Percentiles rank a stretch among this genome's conserved stretches.
These are phyloP conservation scores for Mycena belliarum DNA, from an alignment of 768 basidiomycete species.

Conservation along the genomic window DNA sequence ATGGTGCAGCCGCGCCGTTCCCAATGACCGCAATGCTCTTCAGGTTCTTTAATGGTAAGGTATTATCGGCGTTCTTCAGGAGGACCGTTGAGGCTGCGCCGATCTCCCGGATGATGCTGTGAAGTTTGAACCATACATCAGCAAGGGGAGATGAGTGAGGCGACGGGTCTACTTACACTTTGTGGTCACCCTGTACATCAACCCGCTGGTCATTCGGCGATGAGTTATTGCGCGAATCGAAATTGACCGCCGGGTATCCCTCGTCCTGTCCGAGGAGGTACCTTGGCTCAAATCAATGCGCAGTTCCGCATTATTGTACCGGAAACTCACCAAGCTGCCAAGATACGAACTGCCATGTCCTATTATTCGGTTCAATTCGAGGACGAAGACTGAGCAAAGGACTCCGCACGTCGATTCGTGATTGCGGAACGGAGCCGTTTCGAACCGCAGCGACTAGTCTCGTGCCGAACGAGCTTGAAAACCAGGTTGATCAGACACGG, in stretches of 20 bases:
- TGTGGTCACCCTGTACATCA: slow-evolving; percentile 61
- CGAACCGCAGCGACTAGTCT: slow-evolving; percentile 43
- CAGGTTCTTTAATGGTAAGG: slow-evolving; percentile 1
- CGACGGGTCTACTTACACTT: slow-evolving; percentile 30
- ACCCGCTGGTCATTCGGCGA: slow-evolving; percentile 42
- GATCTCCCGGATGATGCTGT: slow-evolving; percentile 40
- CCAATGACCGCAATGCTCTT: slow-evolving; percentile 54
- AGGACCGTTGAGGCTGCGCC: slow-evolving; percentile 47
- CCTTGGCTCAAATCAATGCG: neutral
- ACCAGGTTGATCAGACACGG: no score
- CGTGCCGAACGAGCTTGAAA: slow-evolving; percentile 6
- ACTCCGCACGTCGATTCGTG: slow-evolving; percentile 50
- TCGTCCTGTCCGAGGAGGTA: slow-evolving; percentile 56
- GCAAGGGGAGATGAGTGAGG: neutral
- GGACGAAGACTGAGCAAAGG: slow-evolving; percentile 3
- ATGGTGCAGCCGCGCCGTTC: slow-evolving; percentile 53
- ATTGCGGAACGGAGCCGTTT: slow-evolving; percentile 56
- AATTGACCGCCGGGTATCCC: slow-evolving; percentile 60
- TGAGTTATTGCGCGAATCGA: slow-evolving; percentile 50
- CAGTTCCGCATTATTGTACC: no score
- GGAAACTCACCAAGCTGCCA: slow-evolving; percentile 55
- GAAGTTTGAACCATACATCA: no score
- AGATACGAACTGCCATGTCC: slow-evolving; percentile 70
- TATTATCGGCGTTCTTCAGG: slow-evolving; percentile 41
- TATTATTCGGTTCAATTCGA: slow-evolving; percentile 27